Evolutionary conservation across 176 grass and related monocot species (phyloP).

Genomic region (Chloris gayana): DNA sequence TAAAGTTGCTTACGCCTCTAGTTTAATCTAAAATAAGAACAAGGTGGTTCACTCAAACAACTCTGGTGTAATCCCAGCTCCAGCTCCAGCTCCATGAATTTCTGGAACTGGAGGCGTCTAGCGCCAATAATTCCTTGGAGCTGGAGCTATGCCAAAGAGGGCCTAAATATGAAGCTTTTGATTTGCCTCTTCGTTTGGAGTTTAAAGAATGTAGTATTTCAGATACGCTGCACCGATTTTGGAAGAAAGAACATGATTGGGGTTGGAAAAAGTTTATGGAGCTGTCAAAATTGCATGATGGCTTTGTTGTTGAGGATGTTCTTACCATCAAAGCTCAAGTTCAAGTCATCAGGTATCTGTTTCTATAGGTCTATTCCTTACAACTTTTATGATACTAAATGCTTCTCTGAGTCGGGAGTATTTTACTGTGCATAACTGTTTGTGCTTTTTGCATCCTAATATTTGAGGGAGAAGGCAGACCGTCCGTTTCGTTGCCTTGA

Average conservation of each 20-base stretch:
- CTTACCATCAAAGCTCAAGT: conserved; percentile 99
- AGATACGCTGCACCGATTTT: conserved; percentile 99
- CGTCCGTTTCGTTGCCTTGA: conserved; percentile 94
- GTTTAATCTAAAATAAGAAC: neutral
- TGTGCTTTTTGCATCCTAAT: conserved; percentile 59
- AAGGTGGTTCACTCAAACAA: neutral
- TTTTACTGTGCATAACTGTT: conserved; percentile 54
- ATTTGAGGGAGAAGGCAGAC: conserved; percentile 91
- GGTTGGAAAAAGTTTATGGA: conserved; percentile 99
- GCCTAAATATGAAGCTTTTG: conserved; percentile 1
- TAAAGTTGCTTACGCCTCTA: neutral
- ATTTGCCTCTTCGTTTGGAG: conserved; percentile 35
- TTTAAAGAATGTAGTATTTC: conserved; percentile 55
- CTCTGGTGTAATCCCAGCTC: neutral
- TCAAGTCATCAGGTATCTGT: conserved; percentile 95
- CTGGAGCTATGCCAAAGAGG: neutral
- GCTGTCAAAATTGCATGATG: conserved; percentile 91
- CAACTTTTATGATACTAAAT: conserved; percentile 15
- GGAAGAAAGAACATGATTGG: conserved; percentile 99
- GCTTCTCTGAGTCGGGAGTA: conserved; percentile 34
- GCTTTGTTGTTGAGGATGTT: conserved; percentile 83
- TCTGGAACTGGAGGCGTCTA: neutral
- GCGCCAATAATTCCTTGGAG: neutral
- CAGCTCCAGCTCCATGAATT: neutral
- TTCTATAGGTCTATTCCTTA: conserved; percentile 27